A percentile compares a stretch with the other conserved stretches of the same genome.
phyloP scores from a whole-genome alignment of 2,329 filamentous ascomycete species.

The Dothiorella sarmentorum region DNA sequence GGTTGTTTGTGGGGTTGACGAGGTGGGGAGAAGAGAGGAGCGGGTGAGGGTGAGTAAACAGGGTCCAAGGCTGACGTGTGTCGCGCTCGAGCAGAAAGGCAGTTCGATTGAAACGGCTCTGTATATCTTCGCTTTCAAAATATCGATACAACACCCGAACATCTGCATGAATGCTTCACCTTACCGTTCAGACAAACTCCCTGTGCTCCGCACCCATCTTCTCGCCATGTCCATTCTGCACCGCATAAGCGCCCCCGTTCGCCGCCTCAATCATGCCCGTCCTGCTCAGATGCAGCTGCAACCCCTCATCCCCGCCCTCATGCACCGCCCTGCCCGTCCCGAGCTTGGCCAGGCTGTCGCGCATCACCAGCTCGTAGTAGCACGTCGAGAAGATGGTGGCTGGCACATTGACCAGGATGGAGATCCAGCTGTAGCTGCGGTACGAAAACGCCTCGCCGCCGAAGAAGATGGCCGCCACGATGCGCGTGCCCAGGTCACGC shows the following conservation, averaged over 20 bases:
- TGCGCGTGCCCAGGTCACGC: constrained; percentile 56
- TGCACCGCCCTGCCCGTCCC: constrained; percentile 49
- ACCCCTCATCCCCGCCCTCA: constrained; percentile 50
- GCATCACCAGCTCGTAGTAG: constrained; percentile 54
- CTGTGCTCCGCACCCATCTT: background rate
- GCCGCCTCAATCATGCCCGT: constrained; percentile 26
- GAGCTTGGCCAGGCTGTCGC: constrained; percentile 53
- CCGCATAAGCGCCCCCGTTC: background rate
- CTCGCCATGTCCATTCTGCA: background rate
- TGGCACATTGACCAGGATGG: constrained; percentile 55
- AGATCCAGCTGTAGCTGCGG: constrained; percentile 51
- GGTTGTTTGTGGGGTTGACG: too few relatives aligned
- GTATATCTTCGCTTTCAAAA: too few relatives aligned
- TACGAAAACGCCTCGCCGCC: constrained; percentile 50
- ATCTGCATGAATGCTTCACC: background rate
- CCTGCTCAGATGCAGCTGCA: constrained; percentile 41
- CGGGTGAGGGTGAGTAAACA: too few relatives aligned
- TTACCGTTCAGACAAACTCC: background rate
- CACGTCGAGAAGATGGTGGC: constrained; percentile 54
- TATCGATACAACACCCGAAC: too few relatives aligned
- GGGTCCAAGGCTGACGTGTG: too few relatives aligned
- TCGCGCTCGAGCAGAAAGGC: too few relatives aligned
- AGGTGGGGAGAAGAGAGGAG: too few relatives aligned
- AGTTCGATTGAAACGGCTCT: too few relatives aligned
- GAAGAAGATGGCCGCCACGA: constrained; percentile 58